These are phyloP conservation scores for Lithospermum erythrorhizon DNA, from an alignment of 257 asterid genomes.

Conservation along the genomic window DNA sequence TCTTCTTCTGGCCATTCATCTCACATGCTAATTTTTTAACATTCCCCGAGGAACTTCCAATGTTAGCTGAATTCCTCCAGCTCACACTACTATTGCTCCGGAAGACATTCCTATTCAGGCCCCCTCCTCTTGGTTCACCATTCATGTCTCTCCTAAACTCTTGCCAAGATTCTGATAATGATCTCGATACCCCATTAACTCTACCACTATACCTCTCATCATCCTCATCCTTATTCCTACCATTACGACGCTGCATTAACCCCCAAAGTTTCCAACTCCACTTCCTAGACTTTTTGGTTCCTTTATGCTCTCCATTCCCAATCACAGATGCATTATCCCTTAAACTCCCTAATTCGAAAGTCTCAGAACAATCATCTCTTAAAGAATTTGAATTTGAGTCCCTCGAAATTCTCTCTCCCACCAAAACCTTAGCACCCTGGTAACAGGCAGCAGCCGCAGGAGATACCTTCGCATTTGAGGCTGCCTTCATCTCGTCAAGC, in stretches of 20 bases:
- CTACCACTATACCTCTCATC: constrained; percentile 45
- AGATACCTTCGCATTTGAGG: constrained; percentile 35
- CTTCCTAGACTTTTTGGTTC: constrained; percentile 45
- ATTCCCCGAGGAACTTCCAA: constrained; percentile 45
- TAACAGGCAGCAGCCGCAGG: constrained; percentile 31
- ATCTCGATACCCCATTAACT: constrained; percentile 55
- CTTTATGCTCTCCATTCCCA: constrained; percentile 44
- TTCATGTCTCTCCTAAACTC: constrained; percentile 33
- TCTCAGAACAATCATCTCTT: constrained; percentile 62
- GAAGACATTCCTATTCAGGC: constrained; percentile 37
- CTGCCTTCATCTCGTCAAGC: constrained; percentile 46
- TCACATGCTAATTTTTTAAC: constrained; percentile 45
- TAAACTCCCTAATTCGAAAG: constrained; percentile 52
- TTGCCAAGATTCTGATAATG: constrained; percentile 66
- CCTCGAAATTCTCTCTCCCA: constrained; percentile 37
- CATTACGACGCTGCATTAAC: constrained; percentile 38
- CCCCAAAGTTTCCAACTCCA: constrained; percentile 77
- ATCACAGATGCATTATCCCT: constrained; percentile 29
- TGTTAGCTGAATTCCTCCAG: constrained; percentile 40
- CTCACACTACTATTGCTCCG: constrained; percentile 79
- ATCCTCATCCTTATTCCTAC: constrained; percentile 35
- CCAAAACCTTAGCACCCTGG: constrained; percentile 38
- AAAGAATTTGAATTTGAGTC: constrained; percentile 33
- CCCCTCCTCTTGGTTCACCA: constrained; percentile 28
- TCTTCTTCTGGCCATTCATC: constrained; percentile 35